phyloP scores from a whole-genome alignment of 768 basidiomycete species.

The Psilocybe cyanescens region DNA sequence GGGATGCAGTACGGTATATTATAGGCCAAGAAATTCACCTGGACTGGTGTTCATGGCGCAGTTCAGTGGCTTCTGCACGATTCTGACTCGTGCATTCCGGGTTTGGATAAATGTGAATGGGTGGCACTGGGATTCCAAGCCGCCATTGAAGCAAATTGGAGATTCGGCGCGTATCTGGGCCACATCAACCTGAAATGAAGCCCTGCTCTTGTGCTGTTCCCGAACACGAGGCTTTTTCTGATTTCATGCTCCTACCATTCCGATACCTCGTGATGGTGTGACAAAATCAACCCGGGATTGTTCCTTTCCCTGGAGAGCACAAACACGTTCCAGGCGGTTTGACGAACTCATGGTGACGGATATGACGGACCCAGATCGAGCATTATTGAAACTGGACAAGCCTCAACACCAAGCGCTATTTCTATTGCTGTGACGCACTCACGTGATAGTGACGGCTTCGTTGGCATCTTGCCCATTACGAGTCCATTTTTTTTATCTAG shows the following conservation, averaged over 20 bases:
- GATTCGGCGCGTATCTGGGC: conserved; percentile 11
- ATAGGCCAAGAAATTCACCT: background rate
- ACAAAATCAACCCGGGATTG: background rate
- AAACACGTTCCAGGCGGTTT: background rate
- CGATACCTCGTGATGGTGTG: background rate
- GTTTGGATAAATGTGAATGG: conserved; percentile 3
- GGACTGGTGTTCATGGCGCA: background rate
- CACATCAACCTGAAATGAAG: conserved; percentile 5
- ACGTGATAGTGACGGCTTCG: background rate
- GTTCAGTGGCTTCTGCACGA: background rate
- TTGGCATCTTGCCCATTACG: no score
- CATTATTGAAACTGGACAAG: background rate
- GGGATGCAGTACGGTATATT: conserved; percentile 4
- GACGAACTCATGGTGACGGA: background rate
- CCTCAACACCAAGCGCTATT: background rate
- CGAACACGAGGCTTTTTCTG: background rate
- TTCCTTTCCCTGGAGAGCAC: background rate
- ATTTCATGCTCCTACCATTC: background rate
- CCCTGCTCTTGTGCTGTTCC: background rate
- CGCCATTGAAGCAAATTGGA: conserved; percentile 5
- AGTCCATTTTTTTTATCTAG: no score
- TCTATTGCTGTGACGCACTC: background rate
- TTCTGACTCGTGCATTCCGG: conserved; percentile 4
- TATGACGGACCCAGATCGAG: background rate
- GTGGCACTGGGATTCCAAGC: conserved; percentile 3